Base-by-base conservation (phyloP, 495 filamentous ascomycete genomes). In the Trichoderma reesei region DNA sequence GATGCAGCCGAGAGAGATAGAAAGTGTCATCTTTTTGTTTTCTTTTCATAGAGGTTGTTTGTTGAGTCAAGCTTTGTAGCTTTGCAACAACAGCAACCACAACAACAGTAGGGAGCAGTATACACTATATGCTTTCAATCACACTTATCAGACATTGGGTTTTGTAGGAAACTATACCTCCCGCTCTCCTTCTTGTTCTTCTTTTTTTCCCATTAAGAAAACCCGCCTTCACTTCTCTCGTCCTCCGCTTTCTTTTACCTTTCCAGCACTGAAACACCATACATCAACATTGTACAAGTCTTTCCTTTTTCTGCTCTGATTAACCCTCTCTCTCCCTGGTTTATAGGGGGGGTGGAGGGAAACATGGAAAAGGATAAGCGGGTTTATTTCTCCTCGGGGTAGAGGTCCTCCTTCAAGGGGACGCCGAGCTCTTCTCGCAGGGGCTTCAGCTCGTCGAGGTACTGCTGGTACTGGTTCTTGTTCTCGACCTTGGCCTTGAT, bases 401-500 rank as follows among this genome's bases (percentile, higher is more conserved):
- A 99, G 70, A 99, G 83, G 74, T 92, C 88, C 82, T 99, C 94
- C 77, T 93, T 93, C 68, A 98, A 83, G 66, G 82, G 79, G 69
- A 99, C 86, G 69, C 95, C 93, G 60, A 99, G 82, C 79, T 99
- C 94, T 79, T 94, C 90, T 67, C 93, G 89, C 67, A 98, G 82
- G 68, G 86, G 82, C 82, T 95, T 90, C 63, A 99, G 92, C 78
- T 95, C 87, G 69, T 88, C 82, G 63, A 99, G 88, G 80, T 99
- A 99, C 80, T 97, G 90, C 75, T 97, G 83, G 81, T 99, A 99
- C 82, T 99, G 94, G 68, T 86, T 84, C 76, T 89, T 86, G 85
- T 94, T 98, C 82, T 99, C 95, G 69, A 98, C 95, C 85, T 99
- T 99, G 79, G 91, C 91, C 80, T 96, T 96, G 85, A 99, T 89